Conservation (phyloP, 352 stramenopile genomes). For the Chrysophaeum taylorii region DNA sequence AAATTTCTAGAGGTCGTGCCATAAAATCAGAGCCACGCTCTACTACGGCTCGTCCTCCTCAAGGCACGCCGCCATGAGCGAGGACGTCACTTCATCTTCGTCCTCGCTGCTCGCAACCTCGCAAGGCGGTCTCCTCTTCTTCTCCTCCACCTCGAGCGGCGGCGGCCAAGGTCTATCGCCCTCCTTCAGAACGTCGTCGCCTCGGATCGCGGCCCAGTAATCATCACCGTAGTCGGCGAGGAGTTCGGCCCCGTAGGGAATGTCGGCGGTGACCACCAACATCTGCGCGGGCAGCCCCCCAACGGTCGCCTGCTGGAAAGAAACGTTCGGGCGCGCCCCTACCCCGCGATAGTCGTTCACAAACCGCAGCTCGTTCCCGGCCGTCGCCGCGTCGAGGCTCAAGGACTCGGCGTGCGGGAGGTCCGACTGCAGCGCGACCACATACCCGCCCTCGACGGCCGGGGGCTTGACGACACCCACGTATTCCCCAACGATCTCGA, state of each 20-base stretch:
- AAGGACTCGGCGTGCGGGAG: background rate
- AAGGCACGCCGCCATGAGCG: too few relatives aligned
- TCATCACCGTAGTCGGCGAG: conserved; percentile 6
- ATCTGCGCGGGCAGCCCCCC: background rate
- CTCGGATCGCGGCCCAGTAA: background rate
- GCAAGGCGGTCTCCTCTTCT: background rate
- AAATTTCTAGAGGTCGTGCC: too few relatives aligned
- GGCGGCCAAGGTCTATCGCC: background rate
- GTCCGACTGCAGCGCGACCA: conserved; percentile 5
- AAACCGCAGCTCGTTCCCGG: conserved; percentile 9
- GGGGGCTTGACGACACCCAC: background rate
- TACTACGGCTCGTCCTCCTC: too few relatives aligned
- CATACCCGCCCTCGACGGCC: background rate
- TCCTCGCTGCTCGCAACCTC: background rate
- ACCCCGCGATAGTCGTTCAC: conserved; percentile 6
- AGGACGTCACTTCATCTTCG: background rate
- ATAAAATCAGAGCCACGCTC: too few relatives aligned
- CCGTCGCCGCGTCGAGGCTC: background rate
- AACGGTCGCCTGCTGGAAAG: background rate
- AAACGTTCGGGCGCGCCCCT: background rate
- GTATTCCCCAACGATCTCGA: conserved; percentile 5
- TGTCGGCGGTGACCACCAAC: background rate
- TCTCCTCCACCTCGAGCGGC: background rate
- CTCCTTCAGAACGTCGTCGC: background rate
- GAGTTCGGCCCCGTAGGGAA: background rate